Base-by-base conservation (phyloP, 306 rosid species). In the Pachyrhizus erosus region DNA sequence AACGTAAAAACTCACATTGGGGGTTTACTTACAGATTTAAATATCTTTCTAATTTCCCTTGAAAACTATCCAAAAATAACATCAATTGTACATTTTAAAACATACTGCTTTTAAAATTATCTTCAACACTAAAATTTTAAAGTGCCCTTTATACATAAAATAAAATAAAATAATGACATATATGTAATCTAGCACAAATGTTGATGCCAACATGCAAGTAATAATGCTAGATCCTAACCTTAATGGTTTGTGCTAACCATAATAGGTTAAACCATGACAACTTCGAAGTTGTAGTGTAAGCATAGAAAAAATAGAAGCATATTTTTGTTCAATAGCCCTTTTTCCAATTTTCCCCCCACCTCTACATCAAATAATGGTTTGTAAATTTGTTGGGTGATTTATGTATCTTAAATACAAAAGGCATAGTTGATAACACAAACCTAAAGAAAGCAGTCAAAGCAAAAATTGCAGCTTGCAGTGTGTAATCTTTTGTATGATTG, bases 331-430 rank as follows among this genome's bases (percentile, higher is more conserved):
- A 75, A 93, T 97, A 54, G 98, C 93, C 85, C 87, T 91, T 89
- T 96, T 96, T 74, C 99, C 99, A 68, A 96, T 88, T 87, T 90
- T 96, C 17, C 99, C 99, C 46, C 99, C 98, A 75, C 99, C 98
- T 86, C 99, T 96, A 89, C 91, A 89, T 87, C 73, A 84, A 85
- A 48, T 3, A 62, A 54, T 39, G 74, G 71, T 48, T 58, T 48
- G 49, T 20, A 62, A 88, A 75, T 73, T 57, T 68, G 31, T 52
- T 58, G 27, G 78, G 78, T 83, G 66, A 70, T 51, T 79, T 39
- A 60, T 27, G 76, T 64, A 55, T 55, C 70, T 77, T 70, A 66
- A 79, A 78, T 54, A 71, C 21, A 61, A 80, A 42, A 60, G 34
- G 42, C 11, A 57, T 37, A 14, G 73, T 8, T 40, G 69, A 82